Evolutionary conservation across 1,139 yeast species (phyloP), one percentile per base, ranked within the genome.

Genomic region (Suhomyces anneliseae): DNA sequence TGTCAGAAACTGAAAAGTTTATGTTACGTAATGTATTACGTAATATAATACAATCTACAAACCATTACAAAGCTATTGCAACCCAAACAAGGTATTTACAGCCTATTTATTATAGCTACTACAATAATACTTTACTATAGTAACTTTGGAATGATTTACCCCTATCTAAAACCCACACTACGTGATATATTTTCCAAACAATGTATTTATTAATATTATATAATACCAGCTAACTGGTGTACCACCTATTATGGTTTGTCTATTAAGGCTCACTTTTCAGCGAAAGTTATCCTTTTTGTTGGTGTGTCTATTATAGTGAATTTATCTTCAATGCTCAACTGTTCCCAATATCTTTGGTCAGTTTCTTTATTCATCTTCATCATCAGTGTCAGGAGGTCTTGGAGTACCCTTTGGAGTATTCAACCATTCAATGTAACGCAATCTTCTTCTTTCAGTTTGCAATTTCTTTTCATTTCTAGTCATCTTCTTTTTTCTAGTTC

Each of bases 371-470:
- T 83, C 86, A 39, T 83, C 93, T 67, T 92, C 98, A 56, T 89
- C 97, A 63, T 93, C 98, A 41, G 97, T 86, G 63, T 93, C 96
- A 27, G 77, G 83, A 9, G 97, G 96, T 65, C 87, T 87, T 55
- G 98, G 98, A 29, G 98, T 93, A 36, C 99, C 99, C 82, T 93
- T 93, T 54, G 98, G 97, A 58, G 95, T 83, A 58, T 85, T 86
- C 64, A 93, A 80, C 99, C 99, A 93, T 61, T 89, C 97, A 52
- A 93, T 76, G 69, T 93, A 87, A 72, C 98, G 84, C 68, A 90
- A 74, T 71, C 99, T 86, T 75, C 98, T 87, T 75, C 98, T 85
- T 67, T 88, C 96, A 40, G 87, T 95, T 68, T 92, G 92, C 40
- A 78, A 74, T 73, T 93, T 93, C 83, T 89, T 83, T 61, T 93